A percentile compares a stretch with the other conserved stretches of the same genome.
phyloP scores from a whole-genome alignment of 305 asterid species.

The Lippia alba region DNA sequence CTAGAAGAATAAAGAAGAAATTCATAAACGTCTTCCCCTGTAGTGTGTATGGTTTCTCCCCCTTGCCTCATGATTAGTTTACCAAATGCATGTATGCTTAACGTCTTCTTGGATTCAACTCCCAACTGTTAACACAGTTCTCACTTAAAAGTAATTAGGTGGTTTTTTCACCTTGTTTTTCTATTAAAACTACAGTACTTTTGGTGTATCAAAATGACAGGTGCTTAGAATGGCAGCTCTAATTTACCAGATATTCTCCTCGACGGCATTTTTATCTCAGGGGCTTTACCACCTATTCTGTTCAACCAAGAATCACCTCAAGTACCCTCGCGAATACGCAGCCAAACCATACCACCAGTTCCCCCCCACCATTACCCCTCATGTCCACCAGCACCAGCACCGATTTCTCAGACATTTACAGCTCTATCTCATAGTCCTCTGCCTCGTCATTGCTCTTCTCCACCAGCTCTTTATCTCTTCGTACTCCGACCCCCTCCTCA shows the following conservation, averaged over 20 bases:
- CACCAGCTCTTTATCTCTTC: constrained; percentile 65
- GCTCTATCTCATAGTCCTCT: constrained; percentile 61
- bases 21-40: too few relatives aligned
- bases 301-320: constrained; percentile 74
- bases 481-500: constrained; percentile 84
- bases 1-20: too few relatives aligned
- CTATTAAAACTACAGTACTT: too few relatives aligned
- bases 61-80: too few relatives aligned
- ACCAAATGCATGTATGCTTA: too few relatives aligned
- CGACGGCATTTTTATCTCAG: constrained; percentile 65
- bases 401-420: constrained; percentile 63
- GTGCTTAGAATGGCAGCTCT: constrained; percentile 66
- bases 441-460: constrained; percentile 60
- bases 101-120: not conserved
- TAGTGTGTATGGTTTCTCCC: too few relatives aligned
- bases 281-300: constrained; percentile 84
- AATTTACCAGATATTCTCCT: constrained; percentile 71
- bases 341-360: constrained; percentile 83
- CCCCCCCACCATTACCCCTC: constrained; percentile 35
- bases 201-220: not conserved
- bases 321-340: constrained; percentile 73
- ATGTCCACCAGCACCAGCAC: constrained; percentile 31
- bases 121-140: not conserved
- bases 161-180: not conserved
- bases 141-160: not conserved